phyloP scores from a whole-genome alignment of 805 yeast species.

The Candida silvicultrix region DNA sequence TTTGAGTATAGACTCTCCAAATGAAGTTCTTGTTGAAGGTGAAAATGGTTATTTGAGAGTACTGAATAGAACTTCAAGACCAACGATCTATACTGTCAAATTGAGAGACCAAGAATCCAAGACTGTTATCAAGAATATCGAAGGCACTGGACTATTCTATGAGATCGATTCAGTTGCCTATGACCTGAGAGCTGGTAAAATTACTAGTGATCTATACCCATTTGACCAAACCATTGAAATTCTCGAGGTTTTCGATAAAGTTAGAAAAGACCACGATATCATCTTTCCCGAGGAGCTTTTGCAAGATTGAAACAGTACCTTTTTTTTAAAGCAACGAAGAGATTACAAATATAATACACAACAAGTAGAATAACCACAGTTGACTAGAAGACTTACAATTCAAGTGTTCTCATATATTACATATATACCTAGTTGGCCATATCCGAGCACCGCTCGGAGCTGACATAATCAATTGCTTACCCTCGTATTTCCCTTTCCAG shows the following conservation, averaged over 20 bases:
- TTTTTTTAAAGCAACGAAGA: no score
- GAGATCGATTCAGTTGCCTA: conserved; percentile 51
- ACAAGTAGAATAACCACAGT: no score
- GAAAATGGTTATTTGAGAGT: background rate
- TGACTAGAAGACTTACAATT: no score
- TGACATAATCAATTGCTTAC: no score
- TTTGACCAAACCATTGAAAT: conserved; percentile 40
- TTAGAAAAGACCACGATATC: conserved; percentile 38
- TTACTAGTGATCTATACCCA: conserved; percentile 31
- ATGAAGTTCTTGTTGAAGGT: conserved; percentile 9
- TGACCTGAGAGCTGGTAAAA: conserved; percentile 33
- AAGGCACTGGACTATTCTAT: conserved; percentile 43
- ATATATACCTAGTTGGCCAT: no score
- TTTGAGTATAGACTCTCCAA: conserved; percentile 1
- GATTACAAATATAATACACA: no score
- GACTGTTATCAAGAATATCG: conserved; percentile 26
- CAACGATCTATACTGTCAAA: conserved; percentile 28
- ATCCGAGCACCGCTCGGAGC: no score
- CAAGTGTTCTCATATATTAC: no score
- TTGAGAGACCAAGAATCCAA: conserved; percentile 16
- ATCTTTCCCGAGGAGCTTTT: conserved; percentile 27
- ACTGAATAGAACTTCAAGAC: conserved; percentile 15
- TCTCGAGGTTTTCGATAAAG: conserved; percentile 41
- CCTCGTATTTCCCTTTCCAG: background rate
- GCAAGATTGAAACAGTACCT: background rate